phyloP scores from a whole-genome alignment of 345 rosid genomes.

The Garcia nutans region DNA sequence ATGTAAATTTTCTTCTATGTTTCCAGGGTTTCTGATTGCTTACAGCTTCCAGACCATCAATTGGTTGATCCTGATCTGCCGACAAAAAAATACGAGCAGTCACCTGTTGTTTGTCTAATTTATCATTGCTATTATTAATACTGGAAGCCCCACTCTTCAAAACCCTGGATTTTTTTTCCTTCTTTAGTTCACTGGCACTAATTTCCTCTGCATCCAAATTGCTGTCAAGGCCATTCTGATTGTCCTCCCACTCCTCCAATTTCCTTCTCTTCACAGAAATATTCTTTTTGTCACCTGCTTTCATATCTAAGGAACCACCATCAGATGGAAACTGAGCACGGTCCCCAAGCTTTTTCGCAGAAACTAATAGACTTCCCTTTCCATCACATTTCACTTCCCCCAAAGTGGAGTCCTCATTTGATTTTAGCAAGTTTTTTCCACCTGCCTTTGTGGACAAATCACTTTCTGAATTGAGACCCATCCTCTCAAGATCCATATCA shows the following conservation, averaged over 20 bases:
- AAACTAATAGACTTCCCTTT: constrained; percentile 31
- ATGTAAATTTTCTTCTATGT: constrained; percentile 19
- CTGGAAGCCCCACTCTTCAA: constrained; percentile 27
- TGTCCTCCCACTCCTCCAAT: constrained; percentile 34
- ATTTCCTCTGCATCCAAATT: constrained; percentile 33
- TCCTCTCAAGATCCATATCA: constrained; percentile 19
- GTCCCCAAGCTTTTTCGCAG: constrained; percentile 36
- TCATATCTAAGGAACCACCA: constrained; percentile 42
- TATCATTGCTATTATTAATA: constrained; percentile 24
- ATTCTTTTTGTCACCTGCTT: constrained; percentile 28
- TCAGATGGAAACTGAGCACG: constrained; percentile 41
- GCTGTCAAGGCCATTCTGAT: constrained; percentile 29
- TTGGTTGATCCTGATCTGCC: constrained; percentile 26
- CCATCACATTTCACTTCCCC: constrained; percentile 37
- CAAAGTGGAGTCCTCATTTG: constrained; percentile 23
- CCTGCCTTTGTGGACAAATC: constrained; percentile 25
- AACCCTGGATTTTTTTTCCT: constrained; percentile 35
- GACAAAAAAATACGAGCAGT: constrained; percentile 7
- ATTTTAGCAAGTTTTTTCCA: constrained; percentile 25
- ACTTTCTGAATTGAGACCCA: constrained; percentile 24
- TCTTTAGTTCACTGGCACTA: constrained; percentile 32
- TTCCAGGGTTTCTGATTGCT: constrained; percentile 22
- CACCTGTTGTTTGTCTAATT: constrained; percentile 19
- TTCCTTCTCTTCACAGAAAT: constrained; percentile 46
- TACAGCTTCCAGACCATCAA: constrained; percentile 34